phyloP scores from a whole-genome alignment of 306 rosid species.

The Gleditsia sinensis region DNA sequence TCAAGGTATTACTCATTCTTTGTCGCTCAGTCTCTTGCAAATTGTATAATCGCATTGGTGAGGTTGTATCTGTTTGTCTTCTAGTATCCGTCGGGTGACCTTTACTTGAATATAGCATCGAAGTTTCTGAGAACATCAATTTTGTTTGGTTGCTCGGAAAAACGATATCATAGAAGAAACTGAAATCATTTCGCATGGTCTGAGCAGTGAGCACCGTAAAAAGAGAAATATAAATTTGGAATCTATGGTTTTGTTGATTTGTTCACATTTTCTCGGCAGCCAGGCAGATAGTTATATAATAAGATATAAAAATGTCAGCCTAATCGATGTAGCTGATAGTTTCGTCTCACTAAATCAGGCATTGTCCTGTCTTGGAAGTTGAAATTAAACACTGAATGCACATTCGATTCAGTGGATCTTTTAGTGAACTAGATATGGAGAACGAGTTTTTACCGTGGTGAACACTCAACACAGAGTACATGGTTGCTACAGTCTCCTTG shows the following conservation, averaged over 20 bases:
- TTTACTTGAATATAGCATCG: not conserved
- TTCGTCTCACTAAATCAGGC: not conserved
- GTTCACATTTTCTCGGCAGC: slow-evolving; percentile 10
- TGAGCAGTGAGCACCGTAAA: not conserved
- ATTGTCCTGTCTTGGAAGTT: not conserved
- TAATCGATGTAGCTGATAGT: not conserved
- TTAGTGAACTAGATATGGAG: not conserved
- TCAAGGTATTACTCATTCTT: slow-evolving; percentile 60
- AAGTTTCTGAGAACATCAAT: not conserved
- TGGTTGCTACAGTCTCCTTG: no score
- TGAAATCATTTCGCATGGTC: not conserved
- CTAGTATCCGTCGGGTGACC: not conserved
- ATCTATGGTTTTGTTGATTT: not conserved
- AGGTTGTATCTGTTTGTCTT: not conserved
- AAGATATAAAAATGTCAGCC: not conserved
- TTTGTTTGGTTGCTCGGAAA: slow-evolving; percentile 17
- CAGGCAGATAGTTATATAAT: not conserved
- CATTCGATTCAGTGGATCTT: not conserved
- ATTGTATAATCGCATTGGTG: not conserved
- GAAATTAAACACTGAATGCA: not conserved
- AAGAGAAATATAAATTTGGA: slow-evolving; percentile 1
- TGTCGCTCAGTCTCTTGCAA: not conserved
- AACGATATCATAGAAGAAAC: not conserved
- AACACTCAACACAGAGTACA: not conserved
- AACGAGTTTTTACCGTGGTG: not conserved